Evolutionary conservation across 306 rosid genomes (phyloP).

Genomic region (Sicyos baderoa): DNA sequence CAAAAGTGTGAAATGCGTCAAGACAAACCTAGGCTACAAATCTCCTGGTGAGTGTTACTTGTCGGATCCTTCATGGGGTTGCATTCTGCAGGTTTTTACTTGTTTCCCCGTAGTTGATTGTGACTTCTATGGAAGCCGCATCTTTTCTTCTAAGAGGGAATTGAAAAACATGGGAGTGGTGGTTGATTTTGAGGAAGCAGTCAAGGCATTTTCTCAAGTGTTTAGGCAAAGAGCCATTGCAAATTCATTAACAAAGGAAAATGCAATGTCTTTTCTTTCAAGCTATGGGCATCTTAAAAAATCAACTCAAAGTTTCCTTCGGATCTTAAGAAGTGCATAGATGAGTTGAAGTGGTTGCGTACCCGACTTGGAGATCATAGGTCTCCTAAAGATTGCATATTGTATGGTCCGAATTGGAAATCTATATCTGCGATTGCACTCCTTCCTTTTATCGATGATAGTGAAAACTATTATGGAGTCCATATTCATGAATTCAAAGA

Average conservation of each 20-base stretch:
- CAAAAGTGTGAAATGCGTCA: constrained; percentile 32
- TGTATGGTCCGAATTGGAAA: constrained; percentile 54
- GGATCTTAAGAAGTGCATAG: constrained; percentile 22
- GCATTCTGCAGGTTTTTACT: constrained; percentile 46
- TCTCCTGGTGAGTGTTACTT: constrained; percentile 42
- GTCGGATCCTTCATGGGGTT: constrained; percentile 45
- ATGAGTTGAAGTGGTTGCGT: constrained; percentile 42
- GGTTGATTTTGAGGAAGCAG: constrained; percentile 48
- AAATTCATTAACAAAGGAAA: constrained; percentile 27
- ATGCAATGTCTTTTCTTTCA: constrained; percentile 40
- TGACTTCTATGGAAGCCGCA: constrained; percentile 33
- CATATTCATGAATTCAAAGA: constrained; percentile 33
- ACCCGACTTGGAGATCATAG: constrained; percentile 35
- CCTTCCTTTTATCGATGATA: constrained; percentile 64
- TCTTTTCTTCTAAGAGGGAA: constrained; percentile 25
- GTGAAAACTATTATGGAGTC: constrained; percentile 29
- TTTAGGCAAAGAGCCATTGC: constrained; percentile 34
- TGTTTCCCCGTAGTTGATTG: constrained; percentile 45
- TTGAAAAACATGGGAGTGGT: constrained; percentile 41
- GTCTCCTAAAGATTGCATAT: constrained; percentile 49
- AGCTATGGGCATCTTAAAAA: constrained; percentile 33
- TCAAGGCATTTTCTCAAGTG: constrained; percentile 24
- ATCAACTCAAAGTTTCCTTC: constrained; percentile 24
- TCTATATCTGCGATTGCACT: constrained; percentile 40
- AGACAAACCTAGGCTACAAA: constrained; percentile 49